A percentile compares a stretch with the other conserved stretches of the same genome.
phyloP scores from a whole-genome alignment of 139 green algal genomes.

The Limnomonas spitsbergensis region DNA sequence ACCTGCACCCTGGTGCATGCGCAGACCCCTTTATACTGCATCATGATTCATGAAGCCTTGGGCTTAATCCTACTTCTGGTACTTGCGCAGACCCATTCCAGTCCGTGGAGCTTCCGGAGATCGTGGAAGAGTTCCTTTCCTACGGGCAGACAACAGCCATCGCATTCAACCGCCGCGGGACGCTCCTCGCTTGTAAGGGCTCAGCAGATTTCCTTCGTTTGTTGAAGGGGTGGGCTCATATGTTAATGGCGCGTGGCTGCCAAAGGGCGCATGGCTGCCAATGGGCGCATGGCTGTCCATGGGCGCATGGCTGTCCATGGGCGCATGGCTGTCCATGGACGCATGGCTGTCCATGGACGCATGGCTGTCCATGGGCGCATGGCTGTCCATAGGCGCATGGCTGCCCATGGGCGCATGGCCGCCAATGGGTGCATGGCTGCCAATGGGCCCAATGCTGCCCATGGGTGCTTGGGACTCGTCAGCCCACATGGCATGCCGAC shows the following conservation, averaged over 20 bases:
- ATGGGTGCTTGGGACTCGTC: too few species aligned
- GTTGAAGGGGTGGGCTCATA: background rate
- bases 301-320: background rate
- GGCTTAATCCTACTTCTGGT: too few species aligned
- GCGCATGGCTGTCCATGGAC: background rate
- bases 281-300: too few species aligned
- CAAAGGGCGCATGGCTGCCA: background rate
- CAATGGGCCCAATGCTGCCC: too few species aligned
- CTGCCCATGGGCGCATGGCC: too few species aligned
- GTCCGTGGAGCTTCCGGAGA: slow-evolving; percentile 55
- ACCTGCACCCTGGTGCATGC: too few species aligned
- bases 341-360: slow-evolving; percentile 13
- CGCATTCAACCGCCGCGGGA: slow-evolving; percentile 77
- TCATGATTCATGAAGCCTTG: too few species aligned
- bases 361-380: too few species aligned
- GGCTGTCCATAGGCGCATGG: too few species aligned
- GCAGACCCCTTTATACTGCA: too few species aligned
- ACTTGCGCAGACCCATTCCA: slow-evolving; percentile 56
- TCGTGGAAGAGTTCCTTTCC: slow-evolving; percentile 71
- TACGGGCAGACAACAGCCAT: slow-evolving; percentile 40
- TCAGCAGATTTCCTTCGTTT: background rate
- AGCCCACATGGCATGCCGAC: too few species aligned
- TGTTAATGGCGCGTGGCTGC: background rate
- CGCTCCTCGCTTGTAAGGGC: slow-evolving; percentile 67
- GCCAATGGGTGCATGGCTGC: too few species aligned